phyloP scores from a whole-genome alignment of 2,329 filamentous ascomycete genomes.

The Penicillium sp. region DNA sequence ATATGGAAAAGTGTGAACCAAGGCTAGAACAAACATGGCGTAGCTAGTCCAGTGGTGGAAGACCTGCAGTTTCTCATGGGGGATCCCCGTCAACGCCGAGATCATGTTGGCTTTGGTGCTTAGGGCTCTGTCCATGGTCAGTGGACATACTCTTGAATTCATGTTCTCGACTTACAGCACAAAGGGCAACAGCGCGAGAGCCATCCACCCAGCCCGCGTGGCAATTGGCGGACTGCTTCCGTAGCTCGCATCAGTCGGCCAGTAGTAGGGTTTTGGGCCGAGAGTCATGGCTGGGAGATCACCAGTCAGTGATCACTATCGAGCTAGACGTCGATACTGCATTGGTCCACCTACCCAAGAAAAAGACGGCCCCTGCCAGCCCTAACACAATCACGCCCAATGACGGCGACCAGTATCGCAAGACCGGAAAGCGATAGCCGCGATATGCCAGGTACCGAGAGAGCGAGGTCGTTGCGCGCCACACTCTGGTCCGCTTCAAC shows the following conservation, averaged over 20 bases:
- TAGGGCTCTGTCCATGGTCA: constrained; percentile 38
- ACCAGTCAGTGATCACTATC: neutral
- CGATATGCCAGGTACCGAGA: constrained; percentile 45
- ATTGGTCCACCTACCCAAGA: constrained; percentile 39
- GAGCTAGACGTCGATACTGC: too few species aligned
- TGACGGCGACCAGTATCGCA: constrained; percentile 47
- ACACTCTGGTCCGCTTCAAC: constrained; percentile 26
- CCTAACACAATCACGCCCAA: constrained; percentile 47
- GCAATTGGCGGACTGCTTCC: constrained; percentile 55
- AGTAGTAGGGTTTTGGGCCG: constrained; percentile 56
- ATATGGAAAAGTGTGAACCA: constrained; percentile 61
- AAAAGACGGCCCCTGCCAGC: constrained; percentile 45
- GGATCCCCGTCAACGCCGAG: constrained; percentile 53
- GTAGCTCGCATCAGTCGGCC: constrained; percentile 49
- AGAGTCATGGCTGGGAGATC: constrained; percentile 44
- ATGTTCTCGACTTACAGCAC: constrained; percentile 37
- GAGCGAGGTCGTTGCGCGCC: constrained; percentile 36
- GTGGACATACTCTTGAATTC: neutral
- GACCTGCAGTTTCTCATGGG: constrained; percentile 56
- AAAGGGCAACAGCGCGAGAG: constrained; percentile 53
- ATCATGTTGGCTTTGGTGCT: constrained; percentile 58
- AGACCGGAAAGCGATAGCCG: constrained; percentile 32
- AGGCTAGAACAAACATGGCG: constrained; percentile 56
- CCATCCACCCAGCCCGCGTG: constrained; percentile 53
- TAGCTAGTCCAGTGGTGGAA: constrained; percentile 56